Conservation (phyloP, 306 rosid genomes). For the Quercus aquifolioides region DNA sequence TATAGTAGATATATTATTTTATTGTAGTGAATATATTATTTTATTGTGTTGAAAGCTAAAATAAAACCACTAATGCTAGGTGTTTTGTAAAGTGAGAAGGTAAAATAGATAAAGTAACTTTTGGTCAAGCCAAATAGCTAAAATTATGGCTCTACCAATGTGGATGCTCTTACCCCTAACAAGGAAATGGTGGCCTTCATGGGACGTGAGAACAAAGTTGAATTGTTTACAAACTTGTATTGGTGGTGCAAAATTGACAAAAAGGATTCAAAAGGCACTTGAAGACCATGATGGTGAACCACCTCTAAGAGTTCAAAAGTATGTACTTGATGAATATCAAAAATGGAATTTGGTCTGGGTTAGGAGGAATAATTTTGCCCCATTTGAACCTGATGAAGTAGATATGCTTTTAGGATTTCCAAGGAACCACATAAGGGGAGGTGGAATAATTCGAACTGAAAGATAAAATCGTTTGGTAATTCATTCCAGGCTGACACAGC, state of each 20-base stretch:
- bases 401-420: conserved; percentile 86
- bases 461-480: conserved; percentile 89
- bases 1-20: no score
- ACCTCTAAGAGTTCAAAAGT: conserved; percentile 44
- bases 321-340: conserved; percentile 64
- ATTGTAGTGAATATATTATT: no score
- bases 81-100: no score
- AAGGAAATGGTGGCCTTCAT: conserved; percentile 90
- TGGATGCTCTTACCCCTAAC: conserved; percentile 47
- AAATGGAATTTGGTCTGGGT: conserved; percentile 98
- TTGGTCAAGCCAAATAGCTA: no score
- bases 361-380: conserved; percentile 92
- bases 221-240: conserved; percentile 76
- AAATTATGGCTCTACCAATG: no score
- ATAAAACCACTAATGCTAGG: no score
- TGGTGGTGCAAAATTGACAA: conserved; percentile 69
- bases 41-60: no score
- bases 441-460: conserved; percentile 91
- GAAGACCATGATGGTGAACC: conserved; percentile 59
- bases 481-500: conserved; percentile 96
- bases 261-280: conserved; percentile 69
- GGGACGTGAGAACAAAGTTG: conserved; percentile 73
- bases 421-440: conserved; percentile 89
- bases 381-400: conserved; percentile 82
- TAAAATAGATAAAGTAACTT: no score